Conservation (phyloP, 345 rosid genomes). For the Ricinus communis region DNA sequence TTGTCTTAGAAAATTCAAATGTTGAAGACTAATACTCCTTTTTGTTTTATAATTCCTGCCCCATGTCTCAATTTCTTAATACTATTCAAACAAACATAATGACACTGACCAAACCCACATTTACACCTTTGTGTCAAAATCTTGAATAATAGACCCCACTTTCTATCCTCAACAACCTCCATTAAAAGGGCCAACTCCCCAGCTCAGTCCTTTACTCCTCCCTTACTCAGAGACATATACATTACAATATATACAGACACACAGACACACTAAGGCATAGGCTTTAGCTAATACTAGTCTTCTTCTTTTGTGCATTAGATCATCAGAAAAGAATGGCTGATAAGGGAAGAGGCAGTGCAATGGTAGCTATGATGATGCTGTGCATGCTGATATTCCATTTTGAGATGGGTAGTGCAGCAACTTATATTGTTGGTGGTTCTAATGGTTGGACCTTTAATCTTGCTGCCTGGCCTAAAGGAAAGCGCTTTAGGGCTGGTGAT, state of each 20-base stretch:
- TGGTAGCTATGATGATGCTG: conserved; percentile 19
- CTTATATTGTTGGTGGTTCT: conserved; percentile 44
- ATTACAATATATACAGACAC: too few relatives aligned
- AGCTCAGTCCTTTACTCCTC: not conserved
- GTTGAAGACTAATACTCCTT: too few relatives aligned
- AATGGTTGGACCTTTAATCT: conserved; percentile 41
- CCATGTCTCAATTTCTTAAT: not conserved
- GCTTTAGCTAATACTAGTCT: not conserved
- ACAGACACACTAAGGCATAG: too few relatives aligned
- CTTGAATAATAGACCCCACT: conserved; percentile 3
- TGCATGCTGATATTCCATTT: conserved; percentile 30
- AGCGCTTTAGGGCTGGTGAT: conserved; percentile 47
- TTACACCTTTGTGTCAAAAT: not conserved
- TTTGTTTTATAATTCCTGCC: too few relatives aligned
- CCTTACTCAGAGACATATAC: not conserved
- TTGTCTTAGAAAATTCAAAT: too few relatives aligned
- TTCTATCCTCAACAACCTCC: not conserved
- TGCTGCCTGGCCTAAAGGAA: conserved; percentile 38
- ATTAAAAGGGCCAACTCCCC: not conserved
- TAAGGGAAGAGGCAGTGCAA: conserved; percentile 59
- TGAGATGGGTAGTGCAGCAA: conserved; percentile 32
- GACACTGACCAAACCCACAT: conserved; percentile 6
- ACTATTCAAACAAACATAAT: not conserved
- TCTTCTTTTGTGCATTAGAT: not conserved
- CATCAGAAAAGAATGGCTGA: conserved; percentile 10